Percentiles rank a stretch among this genome's conserved stretches.
These are phyloP conservation scores for Lachnellula willkommii DNA, from an alignment of 2,329 filamentous ascomycete species.

Conservation along the genomic window DNA sequence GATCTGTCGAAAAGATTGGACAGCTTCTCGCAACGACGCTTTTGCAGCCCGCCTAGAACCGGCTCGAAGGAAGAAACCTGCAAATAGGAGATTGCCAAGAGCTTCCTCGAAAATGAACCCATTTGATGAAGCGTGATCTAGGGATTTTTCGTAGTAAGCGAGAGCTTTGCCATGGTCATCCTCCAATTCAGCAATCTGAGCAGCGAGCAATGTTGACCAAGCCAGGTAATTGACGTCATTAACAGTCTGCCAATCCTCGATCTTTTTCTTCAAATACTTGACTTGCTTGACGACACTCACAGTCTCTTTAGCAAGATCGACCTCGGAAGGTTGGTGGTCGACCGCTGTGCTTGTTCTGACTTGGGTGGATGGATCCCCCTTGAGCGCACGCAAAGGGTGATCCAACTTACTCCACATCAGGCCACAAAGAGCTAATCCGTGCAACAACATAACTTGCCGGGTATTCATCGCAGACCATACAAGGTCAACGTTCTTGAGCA, in stretches of 20 bases:
- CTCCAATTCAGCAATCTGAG: constrained; percentile 61
- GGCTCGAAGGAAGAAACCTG: constrained; percentile 61
- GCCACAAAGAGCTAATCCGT: constrained; percentile 53
- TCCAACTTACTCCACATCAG: constrained; percentile 35
- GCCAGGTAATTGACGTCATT: constrained; percentile 66
- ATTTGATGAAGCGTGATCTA: constrained; percentile 67
- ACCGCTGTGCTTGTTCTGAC: constrained; percentile 23
- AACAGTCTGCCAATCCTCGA: constrained; percentile 58
- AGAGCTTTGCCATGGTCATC: constrained; percentile 54
- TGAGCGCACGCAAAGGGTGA: constrained; percentile 21
- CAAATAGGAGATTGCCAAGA: constrained; percentile 67
- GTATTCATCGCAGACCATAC: constrained; percentile 58
- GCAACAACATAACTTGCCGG: constrained; percentile 52
- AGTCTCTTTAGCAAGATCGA: constrained; percentile 40
- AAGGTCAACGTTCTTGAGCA: constrained; percentile 42
- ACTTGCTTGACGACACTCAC: constrained; percentile 49
- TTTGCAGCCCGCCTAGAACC: constrained; percentile 63
- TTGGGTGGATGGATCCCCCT: constrained; percentile 32
- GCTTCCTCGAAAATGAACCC: constrained; percentile 67
- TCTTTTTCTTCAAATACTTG: constrained; percentile 50
- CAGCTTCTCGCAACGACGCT: constrained; percentile 61
- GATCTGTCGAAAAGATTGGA: constrained; percentile 62
- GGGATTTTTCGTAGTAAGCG: constrained; percentile 60
- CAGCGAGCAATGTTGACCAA: constrained; percentile 64
- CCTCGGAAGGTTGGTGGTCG: constrained; percentile 27